Percentiles rank a stretch among this genome's conserved stretches.
Evolutionary conservation across 352 stramenopile genomes (phyloP).

Genomic region (Phytopythium litorale): DNA sequence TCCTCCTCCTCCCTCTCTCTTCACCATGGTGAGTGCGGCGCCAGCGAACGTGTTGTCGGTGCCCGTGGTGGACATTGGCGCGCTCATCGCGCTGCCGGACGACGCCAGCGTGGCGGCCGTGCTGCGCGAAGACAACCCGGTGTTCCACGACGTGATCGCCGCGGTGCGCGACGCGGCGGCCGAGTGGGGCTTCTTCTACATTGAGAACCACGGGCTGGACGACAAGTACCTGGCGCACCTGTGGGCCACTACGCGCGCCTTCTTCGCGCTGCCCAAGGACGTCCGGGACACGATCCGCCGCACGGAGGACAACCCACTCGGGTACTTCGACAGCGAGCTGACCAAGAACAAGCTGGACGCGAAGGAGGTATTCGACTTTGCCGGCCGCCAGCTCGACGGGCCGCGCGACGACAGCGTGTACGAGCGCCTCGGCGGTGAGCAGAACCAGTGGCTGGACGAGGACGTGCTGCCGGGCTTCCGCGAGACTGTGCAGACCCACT

Average conservation of each 20-base stretch:
- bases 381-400: constrained; percentile 17
- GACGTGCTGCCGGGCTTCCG: constrained; percentile 38
- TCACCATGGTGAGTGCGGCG: neutral
- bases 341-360: constrained; percentile 87
- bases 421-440: constrained; percentile 73
- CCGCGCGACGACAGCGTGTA: constrained; percentile 22
- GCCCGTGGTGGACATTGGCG: constrained; percentile 25
- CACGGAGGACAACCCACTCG: constrained; percentile 62
- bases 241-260: constrained; percentile 38
- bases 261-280: constrained; percentile 69
- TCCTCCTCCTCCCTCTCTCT: no score
- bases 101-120: constrained; percentile 14
- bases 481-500: constrained; percentile 17
- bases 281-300: constrained; percentile 51
- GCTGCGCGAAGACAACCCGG: constrained; percentile 3
- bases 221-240: constrained; percentile 45
- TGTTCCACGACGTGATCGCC: constrained; percentile 24
- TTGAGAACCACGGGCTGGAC: constrained; percentile 65
- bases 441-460: constrained; percentile 61
- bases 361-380: constrained; percentile 78
- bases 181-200: constrained; percentile 88
- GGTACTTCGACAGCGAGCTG: constrained; percentile 90
- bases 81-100: constrained; percentile 15
- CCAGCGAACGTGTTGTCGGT: constrained; percentile 10
- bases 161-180: constrained; percentile 40